Conservation (phyloP, 495 filamentous ascomycete species). For the Pseudomonodictys pantanalensis region DNA sequence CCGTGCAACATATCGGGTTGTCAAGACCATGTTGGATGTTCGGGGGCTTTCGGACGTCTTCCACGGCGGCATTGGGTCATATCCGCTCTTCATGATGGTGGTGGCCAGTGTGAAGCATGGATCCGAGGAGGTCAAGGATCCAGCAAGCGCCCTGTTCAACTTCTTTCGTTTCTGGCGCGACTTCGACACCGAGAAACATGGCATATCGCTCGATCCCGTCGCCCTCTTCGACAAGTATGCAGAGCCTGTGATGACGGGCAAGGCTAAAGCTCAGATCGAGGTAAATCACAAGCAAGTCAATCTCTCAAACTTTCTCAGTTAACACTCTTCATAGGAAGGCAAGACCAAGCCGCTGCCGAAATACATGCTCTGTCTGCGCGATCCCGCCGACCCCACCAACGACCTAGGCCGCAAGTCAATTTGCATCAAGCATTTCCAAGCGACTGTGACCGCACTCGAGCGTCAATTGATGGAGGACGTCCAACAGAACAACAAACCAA, state of each 20-base stretch:
- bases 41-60: constrained; percentile 48
- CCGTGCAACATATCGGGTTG: constrained; percentile 48
- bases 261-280: constrained; percentile 6
- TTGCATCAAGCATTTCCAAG: constrained; percentile 46
- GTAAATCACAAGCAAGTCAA: not conserved
- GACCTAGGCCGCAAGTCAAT: constrained; percentile 51
- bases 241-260: constrained; percentile 11
- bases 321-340: not conserved
- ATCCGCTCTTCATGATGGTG: constrained; percentile 56
- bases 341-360: constrained; percentile 16
- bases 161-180: constrained; percentile 51
- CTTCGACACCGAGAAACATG: constrained; percentile 47
- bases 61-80: constrained; percentile 48
- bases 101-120: constrained; percentile 50
- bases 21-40: constrained; percentile 50
- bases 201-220: constrained; percentile 53
- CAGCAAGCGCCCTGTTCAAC: constrained; percentile 17
- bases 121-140: constrained; percentile 28
- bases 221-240: constrained; percentile 41
- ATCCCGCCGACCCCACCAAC: constrained; percentile 57
- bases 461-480: constrained; percentile 11
- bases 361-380: constrained; percentile 56
- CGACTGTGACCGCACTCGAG: constrained; percentile 26
- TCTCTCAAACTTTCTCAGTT: not conserved
- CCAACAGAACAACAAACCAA: not conserved